Evolutionary conservation across 176 grass and related monocot species (phyloP).

Genomic region (Zizania latifolia): DNA sequence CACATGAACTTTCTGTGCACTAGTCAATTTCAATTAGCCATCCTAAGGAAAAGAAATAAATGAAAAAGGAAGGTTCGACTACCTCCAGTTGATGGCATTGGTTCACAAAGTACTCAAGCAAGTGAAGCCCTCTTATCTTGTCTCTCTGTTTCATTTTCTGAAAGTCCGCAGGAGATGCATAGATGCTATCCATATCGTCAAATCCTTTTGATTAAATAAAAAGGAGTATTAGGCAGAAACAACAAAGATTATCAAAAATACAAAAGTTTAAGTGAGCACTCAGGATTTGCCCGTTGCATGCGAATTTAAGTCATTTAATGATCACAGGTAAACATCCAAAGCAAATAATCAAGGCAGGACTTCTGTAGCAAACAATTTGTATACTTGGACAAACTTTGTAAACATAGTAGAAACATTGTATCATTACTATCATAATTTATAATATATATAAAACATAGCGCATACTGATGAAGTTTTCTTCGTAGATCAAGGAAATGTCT

Average conservation of each 20-base stretch:
- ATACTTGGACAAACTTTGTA: neutral
- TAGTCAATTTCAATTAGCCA: neutral
- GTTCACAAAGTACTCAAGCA: constrained; percentile 88
- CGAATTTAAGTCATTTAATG: neutral
- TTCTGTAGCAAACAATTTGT: neutral
- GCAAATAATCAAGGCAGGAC: neutral
- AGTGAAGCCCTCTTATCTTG: constrained; percentile 85
- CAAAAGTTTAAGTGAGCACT: neutral
- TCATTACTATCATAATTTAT: neutral
- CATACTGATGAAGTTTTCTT: neutral
- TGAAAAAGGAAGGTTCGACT: constrained; percentile 15
- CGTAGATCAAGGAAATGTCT: neutral
- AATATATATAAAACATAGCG: neutral
- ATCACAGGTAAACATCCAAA: neutral
- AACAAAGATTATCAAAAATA: neutral
- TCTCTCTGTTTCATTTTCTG: constrained; percentile 62
- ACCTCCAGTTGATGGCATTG: constrained; percentile 79
- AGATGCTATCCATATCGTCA: constrained; percentile 94
- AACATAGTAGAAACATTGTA: neutral
- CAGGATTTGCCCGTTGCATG: neutral
- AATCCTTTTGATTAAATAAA: constrained; percentile 56
- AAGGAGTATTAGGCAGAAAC: neutral
- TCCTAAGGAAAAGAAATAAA: neutral
- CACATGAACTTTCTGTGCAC: neutral
- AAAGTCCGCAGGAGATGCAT: constrained; percentile 87